Percentiles rank a stretch among this genome's conserved stretches.
These are phyloP conservation scores for Paramecium sonneborni DNA, from an alignment of 73 alveolate genomes.

Conservation along the genomic window DNA sequence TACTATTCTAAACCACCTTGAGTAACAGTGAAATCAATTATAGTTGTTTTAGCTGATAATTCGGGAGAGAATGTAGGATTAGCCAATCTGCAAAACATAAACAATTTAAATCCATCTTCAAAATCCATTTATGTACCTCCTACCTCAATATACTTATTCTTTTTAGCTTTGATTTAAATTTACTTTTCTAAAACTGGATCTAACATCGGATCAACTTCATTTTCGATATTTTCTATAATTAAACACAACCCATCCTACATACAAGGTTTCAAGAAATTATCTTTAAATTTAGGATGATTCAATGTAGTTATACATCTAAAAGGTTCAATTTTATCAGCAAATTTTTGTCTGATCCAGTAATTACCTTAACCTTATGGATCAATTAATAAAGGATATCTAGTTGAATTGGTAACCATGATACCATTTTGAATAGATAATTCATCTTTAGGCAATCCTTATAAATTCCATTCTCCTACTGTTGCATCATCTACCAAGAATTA, in stretches of 20 bases:
- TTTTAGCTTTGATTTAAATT: slow-evolving; percentile 93
- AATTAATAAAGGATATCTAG: slow-evolving; percentile 98
- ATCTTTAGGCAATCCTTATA: slow-evolving; percentile 99
- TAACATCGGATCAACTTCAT: slow-evolving; percentile 99
- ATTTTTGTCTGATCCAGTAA: slow-evolving; percentile 94
- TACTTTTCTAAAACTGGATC: slow-evolving; percentile 99
- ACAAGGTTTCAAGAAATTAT: slow-evolving; percentile 78
- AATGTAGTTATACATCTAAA: slow-evolving; percentile 83
- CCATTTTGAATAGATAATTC: slow-evolving; percentile 99
- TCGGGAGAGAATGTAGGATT: slow-evolving; percentile 99
- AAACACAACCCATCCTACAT: slow-evolving; percentile 86
- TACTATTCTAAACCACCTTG: slow-evolving; percentile 98
- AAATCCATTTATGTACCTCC: slow-evolving; percentile 95
- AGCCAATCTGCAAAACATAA: slow-evolving; percentile 97
- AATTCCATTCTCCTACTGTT: slow-evolving; percentile 99
- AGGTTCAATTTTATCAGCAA: slow-evolving; percentile 77
- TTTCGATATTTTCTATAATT: slow-evolving; percentile 99
- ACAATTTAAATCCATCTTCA: slow-evolving; percentile 76
- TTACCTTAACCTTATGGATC: slow-evolving; percentile 99
- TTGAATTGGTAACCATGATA: slow-evolving; percentile 99
- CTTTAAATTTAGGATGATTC: slow-evolving; percentile 88
- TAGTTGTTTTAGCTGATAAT: slow-evolving; percentile 99
- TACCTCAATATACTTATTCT: slow-evolving; percentile 88
- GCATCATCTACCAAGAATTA: slow-evolving; percentile 98
- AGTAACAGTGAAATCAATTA: slow-evolving; percentile 99